Percentiles rank a stretch among this genome's conserved stretches.
phyloP scores from a whole-genome alignment of 2,329 filamentous ascomycete genomes.

The Westerdykella ornata region DNA sequence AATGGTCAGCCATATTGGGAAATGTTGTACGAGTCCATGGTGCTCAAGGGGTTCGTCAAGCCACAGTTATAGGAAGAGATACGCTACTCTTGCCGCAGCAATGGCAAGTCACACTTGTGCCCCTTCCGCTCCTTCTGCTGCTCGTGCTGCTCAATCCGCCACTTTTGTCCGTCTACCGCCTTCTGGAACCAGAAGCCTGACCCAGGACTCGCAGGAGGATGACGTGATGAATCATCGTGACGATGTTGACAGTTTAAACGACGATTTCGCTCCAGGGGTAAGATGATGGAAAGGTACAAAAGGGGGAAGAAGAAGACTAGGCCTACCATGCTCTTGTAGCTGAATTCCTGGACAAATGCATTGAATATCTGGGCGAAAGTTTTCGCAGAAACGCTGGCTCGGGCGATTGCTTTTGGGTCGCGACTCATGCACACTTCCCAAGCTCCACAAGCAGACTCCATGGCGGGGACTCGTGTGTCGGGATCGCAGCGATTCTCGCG shows the following conservation, averaged over 20 bases:
- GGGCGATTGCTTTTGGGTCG: constrained; percentile 69
- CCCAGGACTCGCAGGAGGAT: too few species aligned
- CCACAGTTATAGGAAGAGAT: too few species aligned
- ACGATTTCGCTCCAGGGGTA: not conserved
- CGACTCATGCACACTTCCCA: constrained; percentile 87
- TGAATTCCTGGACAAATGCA: constrained; percentile 84
- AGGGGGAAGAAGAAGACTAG: constrained; percentile 8
- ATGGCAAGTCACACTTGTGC: too few species aligned
- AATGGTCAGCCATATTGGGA: constrained; percentile 6
- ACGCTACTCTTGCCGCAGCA: too few species aligned
- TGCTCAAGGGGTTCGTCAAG: too few species aligned
- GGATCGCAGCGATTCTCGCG: constrained; percentile 67
- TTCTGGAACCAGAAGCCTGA: too few species aligned
- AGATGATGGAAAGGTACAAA: not conserved
- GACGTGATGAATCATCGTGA: too few species aligned
- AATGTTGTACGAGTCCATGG: too few species aligned
- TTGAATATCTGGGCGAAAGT: constrained; percentile 92
- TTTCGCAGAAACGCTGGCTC: constrained; percentile 73
- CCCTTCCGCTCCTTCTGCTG: too few species aligned
- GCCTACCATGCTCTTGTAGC: constrained; percentile 67
- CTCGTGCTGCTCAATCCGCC: too few species aligned
- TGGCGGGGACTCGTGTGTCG: constrained; percentile 60
- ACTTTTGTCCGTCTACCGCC: too few species aligned
- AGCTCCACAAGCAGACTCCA: constrained; percentile 65
- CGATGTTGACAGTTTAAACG: not conserved